A percentile compares a stretch with the other conserved stretches of the same genome.
Evolutionary conservation across 2,329 filamentous ascomycete species (phyloP).

Genomic region (Alternaria tenuissima): DNA sequence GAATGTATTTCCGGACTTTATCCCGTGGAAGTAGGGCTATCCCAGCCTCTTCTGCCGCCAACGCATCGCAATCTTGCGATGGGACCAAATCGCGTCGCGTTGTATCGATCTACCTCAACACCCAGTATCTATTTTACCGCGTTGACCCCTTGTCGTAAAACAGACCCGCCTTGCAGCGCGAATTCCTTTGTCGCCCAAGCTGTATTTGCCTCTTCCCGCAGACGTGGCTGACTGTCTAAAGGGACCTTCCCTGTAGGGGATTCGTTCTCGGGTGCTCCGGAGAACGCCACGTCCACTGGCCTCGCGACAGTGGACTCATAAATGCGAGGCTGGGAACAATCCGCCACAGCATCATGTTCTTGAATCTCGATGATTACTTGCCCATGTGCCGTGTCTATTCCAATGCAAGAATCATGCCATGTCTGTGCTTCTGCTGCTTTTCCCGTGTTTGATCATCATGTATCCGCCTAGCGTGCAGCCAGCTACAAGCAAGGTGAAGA

Average conservation of each 20-base stretch:
- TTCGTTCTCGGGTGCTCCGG: slow-evolving; percentile 14
- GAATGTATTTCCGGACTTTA: neutral
- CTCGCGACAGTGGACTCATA: neutral
- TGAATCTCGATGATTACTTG: neutral
- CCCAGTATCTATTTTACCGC: neutral
- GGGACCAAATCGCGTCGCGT: slow-evolving; percentile 1
- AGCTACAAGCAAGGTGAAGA: slow-evolving; percentile 31
- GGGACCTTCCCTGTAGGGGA: slow-evolving; percentile 26
- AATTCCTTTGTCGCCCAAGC: slow-evolving; percentile 10
- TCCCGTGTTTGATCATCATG: slow-evolving; percentile 27
- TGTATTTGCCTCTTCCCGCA: slow-evolving; percentile 6
- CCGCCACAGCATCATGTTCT: neutral
- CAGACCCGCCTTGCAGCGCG: slow-evolving; percentile 1
- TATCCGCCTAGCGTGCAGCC: slow-evolving; percentile 32
- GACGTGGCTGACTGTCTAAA: slow-evolving; percentile 8
- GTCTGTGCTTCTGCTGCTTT: slow-evolving; percentile 11
- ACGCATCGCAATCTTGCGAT: slow-evolving; percentile 11
- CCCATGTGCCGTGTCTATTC: neutral
- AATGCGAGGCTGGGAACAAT: neutral
- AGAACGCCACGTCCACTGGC: slow-evolving; percentile 16
- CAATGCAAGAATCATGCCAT: slow-evolving; percentile 1
- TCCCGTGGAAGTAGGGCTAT: neutral
- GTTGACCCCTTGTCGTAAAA: slow-evolving; percentile 20
- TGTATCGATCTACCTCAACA: slow-evolving; percentile 3
- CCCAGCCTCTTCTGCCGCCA: slow-evolving; percentile 8